These are phyloP conservation scores for Syzygium oleosum DNA, from an alignment of 345 rosid genomes.

Conservation along the genomic window DNA sequence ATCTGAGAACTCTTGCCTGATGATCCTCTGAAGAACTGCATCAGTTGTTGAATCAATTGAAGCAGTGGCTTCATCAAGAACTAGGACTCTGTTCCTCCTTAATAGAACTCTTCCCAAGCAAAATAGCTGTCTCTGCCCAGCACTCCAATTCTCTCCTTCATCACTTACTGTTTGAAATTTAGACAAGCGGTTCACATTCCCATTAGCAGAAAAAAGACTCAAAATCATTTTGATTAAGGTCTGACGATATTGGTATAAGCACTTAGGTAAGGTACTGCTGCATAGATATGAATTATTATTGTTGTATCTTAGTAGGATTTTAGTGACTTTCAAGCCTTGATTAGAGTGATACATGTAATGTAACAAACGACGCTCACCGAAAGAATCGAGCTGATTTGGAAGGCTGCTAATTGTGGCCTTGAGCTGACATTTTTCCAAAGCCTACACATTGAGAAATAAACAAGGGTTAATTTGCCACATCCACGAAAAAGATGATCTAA, in stretches of 20 bases:
- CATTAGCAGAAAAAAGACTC: neutral
- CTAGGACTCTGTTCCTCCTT: conserved; percentile 45
- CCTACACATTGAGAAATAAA: conserved; percentile 21
- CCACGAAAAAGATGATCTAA: neutral
- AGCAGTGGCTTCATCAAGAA: conserved; percentile 68
- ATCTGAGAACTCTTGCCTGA: conserved; percentile 49
- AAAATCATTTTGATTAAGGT: neutral
- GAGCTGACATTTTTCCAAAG: conserved; percentile 73
- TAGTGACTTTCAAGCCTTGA: neutral
- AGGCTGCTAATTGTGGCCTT: conserved; percentile 46
- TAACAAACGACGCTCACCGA: conserved; percentile 23
- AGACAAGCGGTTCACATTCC: neutral
- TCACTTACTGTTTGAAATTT: conserved; percentile 38
- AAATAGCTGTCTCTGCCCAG: conserved; percentile 66
- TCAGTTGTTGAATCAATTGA: conserved; percentile 67
- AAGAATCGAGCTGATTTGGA: conserved; percentile 55
- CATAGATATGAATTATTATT: neutral
- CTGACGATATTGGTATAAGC: neutral
- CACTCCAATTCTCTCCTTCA: conserved; percentile 89
- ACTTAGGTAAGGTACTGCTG: neutral
- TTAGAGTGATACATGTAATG: neutral
- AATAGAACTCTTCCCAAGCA: conserved; percentile 68
- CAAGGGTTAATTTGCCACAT: neutral
- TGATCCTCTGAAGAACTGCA: conserved; percentile 57
- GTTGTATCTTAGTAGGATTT: neutral